These are phyloP conservation scores for Nakazawaea holstii DNA, from an alignment of 805 yeast genomes.

Conservation along the genomic window DNA sequence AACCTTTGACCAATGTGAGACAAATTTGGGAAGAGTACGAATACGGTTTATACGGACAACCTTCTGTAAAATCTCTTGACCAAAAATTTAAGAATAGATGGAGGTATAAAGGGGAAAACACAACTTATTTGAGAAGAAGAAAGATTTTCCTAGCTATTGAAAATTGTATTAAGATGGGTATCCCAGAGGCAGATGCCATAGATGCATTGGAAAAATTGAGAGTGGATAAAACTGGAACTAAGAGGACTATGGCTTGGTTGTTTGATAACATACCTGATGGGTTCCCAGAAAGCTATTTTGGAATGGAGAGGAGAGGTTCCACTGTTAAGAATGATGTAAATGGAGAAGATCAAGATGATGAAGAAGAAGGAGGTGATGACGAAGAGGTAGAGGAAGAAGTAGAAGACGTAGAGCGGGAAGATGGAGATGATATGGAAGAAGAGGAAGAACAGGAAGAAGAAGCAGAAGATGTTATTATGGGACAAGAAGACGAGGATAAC, in stretches of 20 bases:
- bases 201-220: conserved; percentile 9
- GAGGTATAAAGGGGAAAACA: conserved; percentile 49
- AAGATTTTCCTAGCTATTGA: conserved; percentile 52
- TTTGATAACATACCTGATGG: conserved; percentile 11
- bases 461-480: background rate
- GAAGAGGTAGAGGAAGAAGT: background rate
- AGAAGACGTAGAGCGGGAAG: background rate
- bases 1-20: conserved; percentile 37
- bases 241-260: conserved; percentile 12
- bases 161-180: conserved; percentile 12
- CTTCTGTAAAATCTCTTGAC: conserved; percentile 46
- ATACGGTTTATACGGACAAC: conserved; percentile 45
- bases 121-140: conserved; percentile 48
- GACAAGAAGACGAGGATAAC: background rate
- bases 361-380: background rate
- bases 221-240: conserved; percentile 6
- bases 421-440: background rate
- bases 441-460: background rate
- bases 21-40: conserved; percentile 57
- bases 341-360: background rate
- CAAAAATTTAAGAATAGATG: conserved; percentile 44
- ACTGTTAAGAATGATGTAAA: background rate
- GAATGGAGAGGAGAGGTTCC: background rate
- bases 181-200: conserved; percentile 5
- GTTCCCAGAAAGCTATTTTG: conserved; percentile 6